Conservation (phyloP, 139 green algal genomes). For the Micractinium sp. region DNA sequence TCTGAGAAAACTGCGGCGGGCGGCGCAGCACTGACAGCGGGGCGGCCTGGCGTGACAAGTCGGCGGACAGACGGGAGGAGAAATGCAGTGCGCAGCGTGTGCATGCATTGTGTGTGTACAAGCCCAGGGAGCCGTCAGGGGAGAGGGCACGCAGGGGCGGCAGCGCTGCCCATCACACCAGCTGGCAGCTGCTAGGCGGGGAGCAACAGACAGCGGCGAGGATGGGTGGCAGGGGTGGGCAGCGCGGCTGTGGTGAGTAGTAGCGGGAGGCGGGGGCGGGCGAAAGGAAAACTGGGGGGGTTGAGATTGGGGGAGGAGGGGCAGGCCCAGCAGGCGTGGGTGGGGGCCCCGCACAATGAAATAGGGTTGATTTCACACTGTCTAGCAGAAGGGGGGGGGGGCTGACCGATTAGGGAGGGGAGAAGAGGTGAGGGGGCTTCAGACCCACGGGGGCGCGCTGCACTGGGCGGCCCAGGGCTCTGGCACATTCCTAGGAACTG, state of each 20-base stretch:
- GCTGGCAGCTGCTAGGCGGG: no score
- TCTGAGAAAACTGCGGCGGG: no score
- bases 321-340: not conserved
- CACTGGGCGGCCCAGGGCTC: no score
- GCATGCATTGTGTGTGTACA: no score
- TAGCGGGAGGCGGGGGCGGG: not conserved
- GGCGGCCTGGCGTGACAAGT: no score
- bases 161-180: no score
- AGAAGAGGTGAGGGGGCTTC: not conserved
- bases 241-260: not conserved
- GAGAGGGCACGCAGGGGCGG: no score
- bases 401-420: not conserved
- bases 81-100: no score
- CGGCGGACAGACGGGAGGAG: no score
- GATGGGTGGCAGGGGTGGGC: not conserved
- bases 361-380: not conserved
- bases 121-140: no score
- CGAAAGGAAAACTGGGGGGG: constrained; percentile 2
- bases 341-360: constrained; percentile 1
- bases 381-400: not conserved
- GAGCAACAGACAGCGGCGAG: no score
- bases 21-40: no score
- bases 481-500: not conserved
- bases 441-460: not conserved
- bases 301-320: not conserved